Percentiles rank a stretch among this genome's conserved stretches.
Conservation (phyloP, 2,329 filamentous ascomycete genomes). For the Cadophora gregata region DNA sequence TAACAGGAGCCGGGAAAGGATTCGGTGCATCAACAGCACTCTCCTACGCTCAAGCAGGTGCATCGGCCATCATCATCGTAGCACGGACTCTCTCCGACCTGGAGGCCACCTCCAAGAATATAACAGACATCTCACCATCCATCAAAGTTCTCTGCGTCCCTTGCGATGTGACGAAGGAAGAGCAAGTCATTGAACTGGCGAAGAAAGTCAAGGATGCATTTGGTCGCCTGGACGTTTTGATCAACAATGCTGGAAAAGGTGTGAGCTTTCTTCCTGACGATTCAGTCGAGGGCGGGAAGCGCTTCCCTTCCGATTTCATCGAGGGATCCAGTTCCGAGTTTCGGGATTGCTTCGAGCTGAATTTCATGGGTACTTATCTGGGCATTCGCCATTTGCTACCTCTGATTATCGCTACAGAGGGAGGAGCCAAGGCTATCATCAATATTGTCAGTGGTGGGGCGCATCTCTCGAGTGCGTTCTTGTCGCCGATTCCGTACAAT, state of each 20-base stretch:
- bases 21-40: conserved; percentile 59
- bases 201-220: not conserved
- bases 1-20: conserved; percentile 81
- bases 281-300: not conserved
- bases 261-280: not conserved
- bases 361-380: not conserved
- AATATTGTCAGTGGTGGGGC: not conserved
- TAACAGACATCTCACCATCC: conserved; percentile 8
- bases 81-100: conserved; percentile 23
- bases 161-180: conserved; percentile 21
- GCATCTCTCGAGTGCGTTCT: not conserved
- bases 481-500: not conserved
- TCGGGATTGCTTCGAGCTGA: not conserved
- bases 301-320: not conserved
- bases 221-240: not conserved
- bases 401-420: not conserved
- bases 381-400: not conserved
- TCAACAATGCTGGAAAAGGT: not conserved
- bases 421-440: not conserved
- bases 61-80: conserved; percentile 23
- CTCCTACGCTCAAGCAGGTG: conserved; percentile 79
- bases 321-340: not conserved
- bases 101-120: conserved; percentile 15
- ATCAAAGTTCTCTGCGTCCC: conserved; percentile 21
- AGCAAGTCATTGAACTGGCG: conserved; percentile 31